These are phyloP conservation scores for Staphylotrichum longicolle DNA, from an alignment of 495 filamentous ascomycete species.

Conservation along the genomic window DNA sequence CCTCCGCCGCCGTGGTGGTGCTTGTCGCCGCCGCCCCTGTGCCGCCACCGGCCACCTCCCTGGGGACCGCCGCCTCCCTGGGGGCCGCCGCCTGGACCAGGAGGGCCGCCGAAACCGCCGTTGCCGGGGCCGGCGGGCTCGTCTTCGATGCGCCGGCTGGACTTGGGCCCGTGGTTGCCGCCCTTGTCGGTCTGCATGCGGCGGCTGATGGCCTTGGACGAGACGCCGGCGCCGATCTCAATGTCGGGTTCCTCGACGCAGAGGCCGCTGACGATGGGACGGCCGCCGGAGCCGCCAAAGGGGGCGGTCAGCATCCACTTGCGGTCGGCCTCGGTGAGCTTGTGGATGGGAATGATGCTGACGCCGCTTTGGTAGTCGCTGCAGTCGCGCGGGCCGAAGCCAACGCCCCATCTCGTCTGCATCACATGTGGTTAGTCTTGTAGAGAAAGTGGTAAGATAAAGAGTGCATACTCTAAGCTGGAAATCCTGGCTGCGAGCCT, in stretches of 20 bases:
- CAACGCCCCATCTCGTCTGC: constrained; percentile 94
- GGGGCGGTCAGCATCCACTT: constrained; percentile 97
- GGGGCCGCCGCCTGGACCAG: constrained; percentile 41
- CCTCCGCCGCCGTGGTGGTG: constrained; percentile 44
- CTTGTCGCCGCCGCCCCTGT: constrained; percentile 47
- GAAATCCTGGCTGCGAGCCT: constrained; percentile 65
- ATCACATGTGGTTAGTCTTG: constrained; percentile 25
- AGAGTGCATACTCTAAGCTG: constrained; percentile 60
- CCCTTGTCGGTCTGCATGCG: constrained; percentile 77
- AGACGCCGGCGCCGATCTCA: constrained; percentile 95
- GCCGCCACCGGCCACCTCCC: constrained; percentile 41
- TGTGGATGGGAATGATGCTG: constrained; percentile 87
- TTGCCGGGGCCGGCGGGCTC: constrained; percentile 47
- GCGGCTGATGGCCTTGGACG: constrained; percentile 88
- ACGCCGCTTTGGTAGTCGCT: constrained; percentile 91
- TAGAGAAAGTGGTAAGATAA: background rate
- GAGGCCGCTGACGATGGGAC: constrained; percentile 74
- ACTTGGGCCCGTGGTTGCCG: constrained; percentile 70
- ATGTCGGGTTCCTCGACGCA: constrained; percentile 97
- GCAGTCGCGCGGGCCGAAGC: constrained; percentile 95
- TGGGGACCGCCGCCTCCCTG: constrained; percentile 32
- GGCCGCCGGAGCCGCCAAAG: constrained; percentile 87
- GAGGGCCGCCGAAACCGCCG: constrained; percentile 39
- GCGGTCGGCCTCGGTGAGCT: constrained; percentile 90
- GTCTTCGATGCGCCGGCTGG: constrained; percentile 53